Percentiles rank a stretch among this genome's conserved stretches.
Evolutionary conservation across 163 green algal genomes (phyloP).

Genomic region (Chlorella variabilis): DNA sequence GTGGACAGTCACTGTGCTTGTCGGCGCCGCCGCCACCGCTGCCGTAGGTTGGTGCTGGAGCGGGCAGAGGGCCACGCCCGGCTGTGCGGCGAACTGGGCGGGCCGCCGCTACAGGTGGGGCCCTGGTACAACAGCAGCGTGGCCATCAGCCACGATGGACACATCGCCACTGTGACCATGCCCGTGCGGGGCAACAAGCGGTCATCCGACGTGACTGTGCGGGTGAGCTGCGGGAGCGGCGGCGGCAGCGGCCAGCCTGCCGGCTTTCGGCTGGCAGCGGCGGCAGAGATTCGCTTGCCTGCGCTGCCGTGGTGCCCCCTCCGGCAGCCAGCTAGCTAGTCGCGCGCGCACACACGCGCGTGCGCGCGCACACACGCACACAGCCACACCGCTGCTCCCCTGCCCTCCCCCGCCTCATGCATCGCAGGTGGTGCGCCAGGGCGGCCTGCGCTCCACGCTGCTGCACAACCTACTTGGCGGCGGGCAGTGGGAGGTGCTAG

Average conservation of each 20-base stretch:
- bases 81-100: slow-evolving; percentile 9
- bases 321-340: no score
- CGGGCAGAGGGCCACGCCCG: background rate
- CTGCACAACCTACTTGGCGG: slow-evolving; percentile 35
- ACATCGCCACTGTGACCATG: slow-evolving; percentile 35
- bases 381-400: no score
- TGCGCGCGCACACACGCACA: no score
- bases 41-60: slow-evolving; percentile 2
- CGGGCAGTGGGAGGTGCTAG: slow-evolving; percentile 39
- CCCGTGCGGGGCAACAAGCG: slow-evolving; percentile 21
- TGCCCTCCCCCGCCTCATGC: background rate
- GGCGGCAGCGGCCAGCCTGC: background rate
- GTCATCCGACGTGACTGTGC: slow-evolving; percentile 33
- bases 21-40: no score
- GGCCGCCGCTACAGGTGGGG: slow-evolving; percentile 1
- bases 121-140: slow-evolving; percentile 43
- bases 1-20: background rate
- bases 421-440: slow-evolving; percentile 30
- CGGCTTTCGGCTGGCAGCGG: background rate
- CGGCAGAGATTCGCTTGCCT: background rate
- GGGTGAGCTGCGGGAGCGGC: background rate
- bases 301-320: background rate
- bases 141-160: background rate
- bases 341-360: no score
- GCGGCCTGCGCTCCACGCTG: slow-evolving; percentile 27